Evolutionary conservation across 441 rosid genomes (phyloP).

Genomic region (Sinapis alba): DNA sequence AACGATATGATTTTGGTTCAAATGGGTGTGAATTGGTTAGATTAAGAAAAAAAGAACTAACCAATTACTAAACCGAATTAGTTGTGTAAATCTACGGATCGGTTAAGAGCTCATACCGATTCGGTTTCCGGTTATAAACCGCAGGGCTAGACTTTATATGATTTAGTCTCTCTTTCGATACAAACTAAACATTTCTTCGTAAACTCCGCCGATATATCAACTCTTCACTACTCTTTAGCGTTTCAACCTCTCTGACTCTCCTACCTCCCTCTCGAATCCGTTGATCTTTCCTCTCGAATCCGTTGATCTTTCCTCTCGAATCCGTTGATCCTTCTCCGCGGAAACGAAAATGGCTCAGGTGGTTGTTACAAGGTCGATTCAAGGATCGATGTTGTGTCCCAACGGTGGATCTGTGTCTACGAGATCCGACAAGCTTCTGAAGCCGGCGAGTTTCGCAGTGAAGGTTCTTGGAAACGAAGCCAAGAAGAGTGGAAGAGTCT

Average conservation of each 20-base stretch:
- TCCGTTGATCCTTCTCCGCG: neutral
- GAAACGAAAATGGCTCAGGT: slow-evolving; percentile 70
- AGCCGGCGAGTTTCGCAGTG: slow-evolving; percentile 55
- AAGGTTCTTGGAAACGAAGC: slow-evolving; percentile 41
- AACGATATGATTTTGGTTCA: neutral
- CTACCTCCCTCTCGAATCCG: slow-evolving; percentile 3
- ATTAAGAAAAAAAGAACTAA: neutral
- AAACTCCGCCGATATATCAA: slow-evolving; percentile 50
- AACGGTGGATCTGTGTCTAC: slow-evolving; percentile 54
- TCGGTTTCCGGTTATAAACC: neutral
- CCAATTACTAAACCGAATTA: neutral
- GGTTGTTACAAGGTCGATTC: slow-evolving; percentile 70
- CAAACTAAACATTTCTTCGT: slow-evolving; percentile 18
- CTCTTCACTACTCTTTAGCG: slow-evolving; percentile 42
- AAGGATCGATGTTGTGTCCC: slow-evolving; percentile 44
- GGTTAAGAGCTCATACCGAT: neutral
- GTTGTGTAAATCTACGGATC: neutral
- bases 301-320: neutral
- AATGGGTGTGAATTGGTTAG: neutral
- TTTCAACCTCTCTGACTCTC: neutral
- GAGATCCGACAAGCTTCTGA: slow-evolving; percentile 50
- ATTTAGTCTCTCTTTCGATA: slow-evolving; percentile 54
- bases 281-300: too few species aligned
- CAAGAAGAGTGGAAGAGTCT: slow-evolving; percentile 36
- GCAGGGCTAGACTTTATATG: neutral